Conservation (phyloP, 192 early-diverging fungal genomes). For the Rhizoclosmatium sp. region DNA sequence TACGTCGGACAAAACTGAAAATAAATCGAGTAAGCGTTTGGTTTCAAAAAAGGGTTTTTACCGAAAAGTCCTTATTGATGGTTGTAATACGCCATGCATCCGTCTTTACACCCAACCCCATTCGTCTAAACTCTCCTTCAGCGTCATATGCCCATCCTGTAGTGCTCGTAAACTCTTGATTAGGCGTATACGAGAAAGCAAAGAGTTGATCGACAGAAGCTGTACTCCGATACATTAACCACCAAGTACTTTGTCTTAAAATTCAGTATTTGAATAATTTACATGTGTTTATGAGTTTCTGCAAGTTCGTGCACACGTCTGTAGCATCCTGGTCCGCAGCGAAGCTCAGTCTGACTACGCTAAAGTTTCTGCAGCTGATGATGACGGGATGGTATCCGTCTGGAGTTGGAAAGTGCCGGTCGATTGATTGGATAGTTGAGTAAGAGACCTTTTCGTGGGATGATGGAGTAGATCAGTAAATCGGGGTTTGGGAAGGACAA, state of each 20-base stretch:
- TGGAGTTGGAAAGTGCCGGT: conserved; percentile 57
- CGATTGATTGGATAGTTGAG: conserved; percentile 83
- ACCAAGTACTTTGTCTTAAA: too few species aligned
- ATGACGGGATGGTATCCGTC: conserved; percentile 59
- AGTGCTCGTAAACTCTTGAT: conserved; percentile 44
- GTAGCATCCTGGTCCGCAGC: conserved; percentile 70
- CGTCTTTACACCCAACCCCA: conserved; percentile 76
- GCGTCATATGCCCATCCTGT: conserved; percentile 82
- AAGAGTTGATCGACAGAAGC: conserved; percentile 77
- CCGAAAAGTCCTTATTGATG: conserved; percentile 78
- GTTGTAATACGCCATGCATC: conserved; percentile 81
- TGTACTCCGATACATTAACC: conserved; percentile 29
- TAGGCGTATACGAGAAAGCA: conserved; percentile 75
- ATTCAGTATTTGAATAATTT: background rate
- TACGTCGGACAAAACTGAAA: conserved; percentile 88
- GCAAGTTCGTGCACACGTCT: conserved; percentile 81
- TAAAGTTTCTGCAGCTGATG: conserved; percentile 85
- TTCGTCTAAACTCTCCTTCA: conserved; percentile 77
- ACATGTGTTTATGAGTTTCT: conserved; percentile 79
- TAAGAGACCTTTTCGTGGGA: conserved; percentile 68
- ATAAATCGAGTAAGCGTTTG: too few species aligned
- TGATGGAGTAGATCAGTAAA: too few species aligned
- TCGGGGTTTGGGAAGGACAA: too few species aligned
- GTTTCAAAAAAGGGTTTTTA: conserved; percentile 31
- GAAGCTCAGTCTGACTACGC: conserved; percentile 75